Base-by-base conservation (phyloP, 2,329 filamentous ascomycete genomes). In the Dactylellina parvicollis region DNA sequence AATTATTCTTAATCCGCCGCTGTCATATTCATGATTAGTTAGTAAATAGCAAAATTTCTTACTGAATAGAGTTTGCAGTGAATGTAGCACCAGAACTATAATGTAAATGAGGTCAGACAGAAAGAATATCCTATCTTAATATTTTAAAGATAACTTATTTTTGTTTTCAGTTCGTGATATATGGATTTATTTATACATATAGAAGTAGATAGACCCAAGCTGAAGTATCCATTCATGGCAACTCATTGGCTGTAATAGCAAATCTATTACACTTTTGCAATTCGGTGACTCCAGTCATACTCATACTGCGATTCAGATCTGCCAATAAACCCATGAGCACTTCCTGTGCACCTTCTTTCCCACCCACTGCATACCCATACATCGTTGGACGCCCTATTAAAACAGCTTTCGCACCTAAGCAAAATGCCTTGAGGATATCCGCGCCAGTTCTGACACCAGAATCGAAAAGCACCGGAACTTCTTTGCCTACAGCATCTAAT, bases 321-420 rank as follows among this genome's bases (percentile, higher is more conserved):
- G 50, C 50, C n/a, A 56, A 26, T 1, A 56, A 7, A 22, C 50
- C 50, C 22, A 56, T 22, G 7, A 56, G n/a, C 3, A 56, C 50
- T 14, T 56, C 50, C 18, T 40, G 1, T 18, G 34, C 50, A 38
- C 50, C 50, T 24, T 42, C 20, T 22, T 56, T 40, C n/a, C 50
- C 50, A 2, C 32, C 50, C 14, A 56, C 20, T 1, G 50, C 50
- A 26, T 40, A 56, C 1, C 50, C 50, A n/a, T 56, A 56, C 16
- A 56, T 56, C 18, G 50, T 56, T n/a, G 50, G 50, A 5, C 50
- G 50, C 4, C 83, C 84, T 0, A 86, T 67, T 14, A 84, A 81
- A 1, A 82, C 82, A 10, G 81, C 81, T 71, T 80, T 81, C 16
- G 80, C 81, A 24, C 81, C 81, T 0, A 82, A 78, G 2, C 80